Evolutionary conservation across 352 stramenopile genomes (phyloP).

Genomic region (Pythium chondricola): DNA sequence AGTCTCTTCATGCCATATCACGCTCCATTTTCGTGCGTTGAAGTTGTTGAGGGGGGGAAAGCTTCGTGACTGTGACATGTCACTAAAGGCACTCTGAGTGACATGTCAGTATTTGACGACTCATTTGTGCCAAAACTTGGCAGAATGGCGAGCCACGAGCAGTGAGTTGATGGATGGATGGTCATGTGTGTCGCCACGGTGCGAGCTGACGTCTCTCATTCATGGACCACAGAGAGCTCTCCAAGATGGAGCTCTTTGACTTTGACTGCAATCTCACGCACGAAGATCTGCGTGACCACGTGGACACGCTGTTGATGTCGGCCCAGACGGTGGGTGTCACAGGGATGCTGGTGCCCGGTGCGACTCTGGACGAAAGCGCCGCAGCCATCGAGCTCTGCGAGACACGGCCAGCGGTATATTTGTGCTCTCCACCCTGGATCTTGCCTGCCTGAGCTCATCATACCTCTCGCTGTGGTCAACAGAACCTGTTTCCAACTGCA

Average conservation of each 20-base stretch:
- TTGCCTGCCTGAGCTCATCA: neutral
- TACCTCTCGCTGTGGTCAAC: conserved; percentile 6
- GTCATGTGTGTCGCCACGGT: too few relatives aligned
- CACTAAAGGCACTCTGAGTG: too few relatives aligned
- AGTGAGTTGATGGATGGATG: too few relatives aligned
- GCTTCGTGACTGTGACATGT: too few relatives aligned
- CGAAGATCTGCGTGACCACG: conserved; percentile 41
- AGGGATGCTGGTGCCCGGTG: conserved; percentile 71
- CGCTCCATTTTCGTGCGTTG: too few relatives aligned
- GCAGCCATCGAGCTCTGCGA: conserved; percentile 47
- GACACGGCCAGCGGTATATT: conserved; percentile 29
- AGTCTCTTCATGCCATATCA: too few relatives aligned
- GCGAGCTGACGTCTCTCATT: too few relatives aligned
- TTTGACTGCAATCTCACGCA: conserved; percentile 84
- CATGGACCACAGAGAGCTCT: neutral
- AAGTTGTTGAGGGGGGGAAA: too few relatives aligned
- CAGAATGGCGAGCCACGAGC: too few relatives aligned
- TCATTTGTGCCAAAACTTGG: too few relatives aligned
- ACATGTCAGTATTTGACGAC: too few relatives aligned
- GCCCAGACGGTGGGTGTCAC: conserved; percentile 37
- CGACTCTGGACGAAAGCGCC: conserved; percentile 61
- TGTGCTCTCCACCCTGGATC: neutral
- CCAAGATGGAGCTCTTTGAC: conserved; percentile 46
- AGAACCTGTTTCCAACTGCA: conserved; percentile 60
- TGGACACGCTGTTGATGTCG: conserved; percentile 29